Percentiles rank a stretch among this genome's conserved stretches.
phyloP scores from a whole-genome alignment of 2,329 filamentous ascomycete species.

The Nigrospora osmanthi region DNA sequence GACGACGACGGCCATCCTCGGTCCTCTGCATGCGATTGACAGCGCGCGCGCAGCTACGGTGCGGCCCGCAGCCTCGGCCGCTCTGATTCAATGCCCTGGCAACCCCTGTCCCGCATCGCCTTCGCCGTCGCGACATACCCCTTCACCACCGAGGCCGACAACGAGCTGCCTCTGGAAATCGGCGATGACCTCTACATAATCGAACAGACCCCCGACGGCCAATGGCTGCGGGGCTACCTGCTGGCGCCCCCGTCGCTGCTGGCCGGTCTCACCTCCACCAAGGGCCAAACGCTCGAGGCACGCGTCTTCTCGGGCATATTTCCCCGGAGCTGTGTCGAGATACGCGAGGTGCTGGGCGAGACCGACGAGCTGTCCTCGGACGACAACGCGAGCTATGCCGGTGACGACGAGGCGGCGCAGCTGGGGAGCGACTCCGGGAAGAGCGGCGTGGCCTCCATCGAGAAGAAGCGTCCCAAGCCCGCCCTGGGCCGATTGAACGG shows the following conservation, averaged over 20 bases:
- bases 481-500: neutral
- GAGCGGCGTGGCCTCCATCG: constrained; percentile 37
- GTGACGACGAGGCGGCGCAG: constrained; percentile 21
- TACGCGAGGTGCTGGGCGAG: constrained; percentile 84
- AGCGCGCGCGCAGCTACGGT: constrained; percentile 1
- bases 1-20: too few relatives aligned
- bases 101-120: constrained; percentile 90
- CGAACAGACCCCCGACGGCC: constrained; percentile 84
- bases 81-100: constrained; percentile 75
- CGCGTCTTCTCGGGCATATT: constrained; percentile 99
- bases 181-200: constrained; percentile 99
- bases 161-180: constrained; percentile 92
- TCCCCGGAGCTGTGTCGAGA: constrained; percentile 86
- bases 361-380: constrained; percentile 42
- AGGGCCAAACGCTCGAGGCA: constrained; percentile 88
- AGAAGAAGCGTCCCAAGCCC: constrained; percentile 24
- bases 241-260: constrained; percentile 90
- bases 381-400: constrained; percentile 24
- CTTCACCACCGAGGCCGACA: constrained; percentile 77
- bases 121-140: constrained; percentile 96
- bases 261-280: constrained; percentile 81
- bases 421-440: constrained; percentile 44
- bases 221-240: constrained; percentile 93
- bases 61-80: neutral
- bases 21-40: constrained; percentile 1